Conservation (phyloP, 768 basidiomycete genomes). For the Leccinum broughii region DNA sequence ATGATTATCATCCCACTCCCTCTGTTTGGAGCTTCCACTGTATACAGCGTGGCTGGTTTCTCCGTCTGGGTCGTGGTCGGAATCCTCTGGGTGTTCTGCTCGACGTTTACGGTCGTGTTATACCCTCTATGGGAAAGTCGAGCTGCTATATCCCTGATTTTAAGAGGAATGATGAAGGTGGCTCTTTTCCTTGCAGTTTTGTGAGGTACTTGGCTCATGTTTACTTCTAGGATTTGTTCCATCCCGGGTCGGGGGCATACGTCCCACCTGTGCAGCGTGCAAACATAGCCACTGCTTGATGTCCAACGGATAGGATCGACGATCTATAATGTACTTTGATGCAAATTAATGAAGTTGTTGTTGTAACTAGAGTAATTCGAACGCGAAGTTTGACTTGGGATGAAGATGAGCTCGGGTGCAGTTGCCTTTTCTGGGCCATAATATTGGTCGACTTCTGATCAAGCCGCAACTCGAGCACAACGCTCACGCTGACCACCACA, state of each 20-base stretch:
- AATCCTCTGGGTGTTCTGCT: constrained; percentile 82
- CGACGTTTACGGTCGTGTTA: constrained; percentile 71
- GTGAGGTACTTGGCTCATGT: neutral
- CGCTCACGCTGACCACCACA: constrained; percentile 4
- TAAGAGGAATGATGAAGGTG: constrained; percentile 65
- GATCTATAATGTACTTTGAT: neutral
- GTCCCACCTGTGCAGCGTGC: constrained; percentile 12
- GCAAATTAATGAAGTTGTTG: neutral
- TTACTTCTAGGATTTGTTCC: constrained; percentile 40
- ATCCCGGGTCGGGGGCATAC: constrained; percentile 43
- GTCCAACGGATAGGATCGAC: neutral
- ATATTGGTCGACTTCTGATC: neutral
- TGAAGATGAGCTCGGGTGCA: neutral
- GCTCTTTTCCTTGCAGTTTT: neutral
- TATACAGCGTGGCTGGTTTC: constrained; percentile 65
- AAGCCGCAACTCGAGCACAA: neutral
- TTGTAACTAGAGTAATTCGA: neutral
- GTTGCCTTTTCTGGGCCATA: constrained; percentile 16
- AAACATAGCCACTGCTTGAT: constrained; percentile 2
- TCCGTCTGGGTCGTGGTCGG: constrained; percentile 81
- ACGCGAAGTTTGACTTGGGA: neutral
- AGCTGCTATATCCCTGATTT: constrained; percentile 58
- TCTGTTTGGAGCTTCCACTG: constrained; percentile 77
- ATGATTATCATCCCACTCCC: constrained; percentile 81
- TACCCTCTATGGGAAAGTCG: constrained; percentile 89